phyloP scores from a whole-genome alignment of 129 eudicot species.

The Tanacetum coccineum region DNA sequence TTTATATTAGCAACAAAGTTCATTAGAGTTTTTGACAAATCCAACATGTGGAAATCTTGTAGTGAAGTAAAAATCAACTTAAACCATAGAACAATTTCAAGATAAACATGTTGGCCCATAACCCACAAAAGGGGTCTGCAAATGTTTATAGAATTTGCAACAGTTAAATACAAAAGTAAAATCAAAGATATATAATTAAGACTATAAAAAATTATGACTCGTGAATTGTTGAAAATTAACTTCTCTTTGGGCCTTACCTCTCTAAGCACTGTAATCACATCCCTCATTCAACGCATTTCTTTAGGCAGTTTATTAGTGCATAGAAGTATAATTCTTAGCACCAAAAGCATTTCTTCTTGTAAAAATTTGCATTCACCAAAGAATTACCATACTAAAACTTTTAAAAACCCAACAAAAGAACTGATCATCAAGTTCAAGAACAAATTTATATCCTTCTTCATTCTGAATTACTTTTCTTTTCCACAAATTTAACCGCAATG shows the following conservation, averaged over 20 bases:
- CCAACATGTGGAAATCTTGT: too few relatives aligned
- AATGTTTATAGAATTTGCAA: neutral
- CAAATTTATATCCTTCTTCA: too few relatives aligned
- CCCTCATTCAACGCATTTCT: slow-evolving; percentile 68
- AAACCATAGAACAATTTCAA: too few relatives aligned
- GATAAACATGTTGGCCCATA: slow-evolving; percentile 2
- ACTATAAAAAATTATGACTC: slow-evolving; percentile 50
- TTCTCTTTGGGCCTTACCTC: slow-evolving; percentile 75
- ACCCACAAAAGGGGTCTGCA: slow-evolving; percentile 4
- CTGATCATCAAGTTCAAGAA: too few relatives aligned
- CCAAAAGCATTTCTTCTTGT: slow-evolving; percentile 73
- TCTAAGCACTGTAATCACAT: slow-evolving; percentile 61
- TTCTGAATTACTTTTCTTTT: too few relatives aligned
- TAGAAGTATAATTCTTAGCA: slow-evolving; percentile 52
- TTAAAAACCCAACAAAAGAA: too few relatives aligned
- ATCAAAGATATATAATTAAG: neutral
- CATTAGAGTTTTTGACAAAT: too few relatives aligned
- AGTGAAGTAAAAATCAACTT: too few relatives aligned
- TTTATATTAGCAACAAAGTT: too few relatives aligned
- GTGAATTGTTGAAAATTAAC: slow-evolving; percentile 61
- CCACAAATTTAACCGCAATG: too few relatives aligned
- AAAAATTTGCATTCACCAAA: slow-evolving; percentile 57
- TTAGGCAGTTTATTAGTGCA: slow-evolving; percentile 65
- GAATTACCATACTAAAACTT: too few relatives aligned
- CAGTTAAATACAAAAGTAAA: neutral